Evolutionary conservation across 768 basidiomycete species (phyloP), one percentile per base, ranked within the genome.

Genomic region (Tulasnella sp.): DNA sequence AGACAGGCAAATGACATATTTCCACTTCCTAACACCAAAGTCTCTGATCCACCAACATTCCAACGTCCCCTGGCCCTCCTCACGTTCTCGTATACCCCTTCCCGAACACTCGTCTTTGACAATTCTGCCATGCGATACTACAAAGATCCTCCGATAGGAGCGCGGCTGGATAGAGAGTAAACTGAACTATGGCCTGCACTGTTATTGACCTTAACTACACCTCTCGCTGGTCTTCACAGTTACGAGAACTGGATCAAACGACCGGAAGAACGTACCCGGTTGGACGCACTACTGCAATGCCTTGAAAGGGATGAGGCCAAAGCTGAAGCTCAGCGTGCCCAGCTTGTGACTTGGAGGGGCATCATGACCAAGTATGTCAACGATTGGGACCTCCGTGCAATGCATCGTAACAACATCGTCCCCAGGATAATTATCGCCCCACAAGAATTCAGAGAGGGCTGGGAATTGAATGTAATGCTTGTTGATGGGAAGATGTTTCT

Each of bases 381-480:
- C 45, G 37, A 46, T 65, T 65, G 63, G 62, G 57, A 69, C 67
- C 36, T 6, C 7, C n/a, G 15, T n/a, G 29, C 17, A 17, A 42
- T 14, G 25, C 17, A 17, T 11, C 14, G 19, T 17, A 14, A n/a
- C 74, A 75, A 52, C 23, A 6, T 34, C 6, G 5, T 2, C n/a
- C 23, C 14, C 69, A 89, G 86, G 67, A 82, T 93, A 63, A 68
- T 92, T 68, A 82, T 78, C 50, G 80, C 86, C 3, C 83, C 87
- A 14, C 90, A 90, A 66, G 89, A 92, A 71, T 80, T 82, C 17
- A 71, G 80, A 40, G 89, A 92, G 23, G 73, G 74, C 0, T 90
- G 82, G 81, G 82, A 85, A 39, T 68, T 93, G 65, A 91, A 93
- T 63, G 81, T 85, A 23, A 93, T 93, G 90, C 69, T 66, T 31